Evolutionary conservation across 305 asterid genomes (phyloP), one percentile per base, ranked within the genome.

Genomic region (Fraxinus dipetala): DNA sequence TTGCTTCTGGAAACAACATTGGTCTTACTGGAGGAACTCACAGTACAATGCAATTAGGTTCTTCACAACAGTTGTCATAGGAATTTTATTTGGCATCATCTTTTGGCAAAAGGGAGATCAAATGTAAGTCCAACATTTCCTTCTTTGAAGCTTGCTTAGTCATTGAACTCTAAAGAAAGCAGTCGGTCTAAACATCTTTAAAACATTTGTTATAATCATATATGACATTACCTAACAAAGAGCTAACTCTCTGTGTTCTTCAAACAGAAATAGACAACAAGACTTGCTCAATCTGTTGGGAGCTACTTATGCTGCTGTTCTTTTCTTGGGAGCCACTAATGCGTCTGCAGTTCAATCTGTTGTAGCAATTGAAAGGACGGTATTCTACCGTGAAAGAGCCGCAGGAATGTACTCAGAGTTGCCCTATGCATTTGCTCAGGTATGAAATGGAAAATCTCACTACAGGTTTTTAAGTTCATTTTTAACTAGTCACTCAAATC

Each of bases 21-120:
- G 93, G 95, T 94, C 98, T 2, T 94, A 94, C 88, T 94, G 98
- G 98, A 91, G 98, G 84, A 91, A 94, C 85, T 87, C 98, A 20
- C 92, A 91, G 84, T 92, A 84, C 85, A 94, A 92, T 65, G 94
- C 91, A 28, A 88, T 91, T 45, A 85, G 98, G n/a, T 91, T 92
- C 74, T 87, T 94, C 84, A 89, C 90, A 75, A 92, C 97, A 5
- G 31, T 83, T n/a, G 20, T 91, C 78, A 88, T 93, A 18, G 98
- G 95, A 30, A 24, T 90, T 81, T 31, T 94, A 76, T 91, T 94
- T 70, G 98, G 98, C 5, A 88, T 91, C 20, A 90, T 92, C 85
- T 94, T 91, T 78, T 94, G 98, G 98, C 86, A 91, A 61, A 89
- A 87, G 83, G 98, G 97, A 22, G 84, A 38, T 1, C 78, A 88